Evolutionary conservation across 768 basidiomycete species (phyloP), one percentile per base, ranked within the genome.

Genomic region (Kwoniella pini): DNA sequence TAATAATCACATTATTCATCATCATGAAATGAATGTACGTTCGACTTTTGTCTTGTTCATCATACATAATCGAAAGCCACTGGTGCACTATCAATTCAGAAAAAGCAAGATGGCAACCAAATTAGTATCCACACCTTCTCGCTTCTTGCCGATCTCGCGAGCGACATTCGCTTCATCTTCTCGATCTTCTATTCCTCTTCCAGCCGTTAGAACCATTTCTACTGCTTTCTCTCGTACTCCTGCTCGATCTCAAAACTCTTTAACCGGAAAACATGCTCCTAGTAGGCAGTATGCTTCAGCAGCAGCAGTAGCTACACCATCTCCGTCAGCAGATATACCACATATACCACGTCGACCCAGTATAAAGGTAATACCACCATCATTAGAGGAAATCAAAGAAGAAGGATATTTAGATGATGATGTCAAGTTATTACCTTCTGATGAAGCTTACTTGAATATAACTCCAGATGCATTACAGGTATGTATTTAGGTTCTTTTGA

Each of bases 401-500:
- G 68, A 75, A 51, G 77, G 75, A 15, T 76, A 67, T 46, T 62
- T 69, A 21, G 76, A 77, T 27, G 75, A 76, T 24, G 71, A 76
- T 44, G 61, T 71, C 1, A 46, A 64, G 52, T 54, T 78, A 10
- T 51, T 78, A 11, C 65, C 70, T 3, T 30, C 40, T 4, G 64
- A 66, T 15, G 55, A 78, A 46, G 77, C 77, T 0, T 63, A 44
- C 15, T 39, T 78, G 17, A 59, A 50, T 28, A 62, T 78, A 15
- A 76, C 75, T 0, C 70, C 65, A 3, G 65, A 71, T 17, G 75
- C 77, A 17, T 49, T 74, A 3, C 62, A 65, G 49, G 76, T 77
- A 45, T 60, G 76, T 58, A n/a, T n/a, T n/a, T n/a, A n/a, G n/a
- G n/a, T n/a, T n/a, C n/a, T n/a, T 21, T 6, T 27, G 17, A 19